Base-by-base conservation (phyloP, 116 monocot genomes). In the Phalaenopsis hybrid region DNA sequence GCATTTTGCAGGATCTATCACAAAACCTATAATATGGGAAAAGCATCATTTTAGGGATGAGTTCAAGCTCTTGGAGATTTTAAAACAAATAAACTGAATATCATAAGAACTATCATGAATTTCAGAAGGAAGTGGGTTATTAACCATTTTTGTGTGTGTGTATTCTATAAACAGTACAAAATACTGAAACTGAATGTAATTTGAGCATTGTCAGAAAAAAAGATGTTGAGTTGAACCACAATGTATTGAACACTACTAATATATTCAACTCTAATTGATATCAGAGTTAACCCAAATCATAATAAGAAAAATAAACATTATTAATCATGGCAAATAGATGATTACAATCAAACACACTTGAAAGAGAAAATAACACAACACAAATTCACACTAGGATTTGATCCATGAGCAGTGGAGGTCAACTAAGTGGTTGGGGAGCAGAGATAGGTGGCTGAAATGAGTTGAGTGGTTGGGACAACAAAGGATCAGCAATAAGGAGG, bases 1-100 rank as follows among this genome's bases (percentile, higher is more conserved):
- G 75, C 82, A 86, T 81, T 93, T 91, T 72, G 82, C 79, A 43
- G 88, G 86, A 83, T 95, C 95, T 58, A 88, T 90, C 34, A 85
- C 85, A 78, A 85, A 81, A 69, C 95, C 95, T 95, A 85, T 2
- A 77, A 78, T 82, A 75, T 8, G 25, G 79, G 2, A 76, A 57
- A 78, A 78, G 41, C 18, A 59, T 41, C 37, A n/a, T 61, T 58
- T 79, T 28, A 28, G 43, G 59, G 11, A 61, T 25, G 52, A 79
- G 57, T 79, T 18, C 4, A 61, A 20, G 61, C 3, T 20, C 1
- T 8, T n/a, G 37, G 44, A 44, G 4, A 58, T 20, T n/a, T 33
- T 61, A 33, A 59, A 55, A 37, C n/a, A 6, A 37, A 61, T 41
- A 61, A 12, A 78, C 15, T 15, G 55, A 13, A 37, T 74, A 12